Evolutionary conservation across 352 stramenopile genomes (phyloP).

Genomic region (Globisporangium cylindrosporum): DNA sequence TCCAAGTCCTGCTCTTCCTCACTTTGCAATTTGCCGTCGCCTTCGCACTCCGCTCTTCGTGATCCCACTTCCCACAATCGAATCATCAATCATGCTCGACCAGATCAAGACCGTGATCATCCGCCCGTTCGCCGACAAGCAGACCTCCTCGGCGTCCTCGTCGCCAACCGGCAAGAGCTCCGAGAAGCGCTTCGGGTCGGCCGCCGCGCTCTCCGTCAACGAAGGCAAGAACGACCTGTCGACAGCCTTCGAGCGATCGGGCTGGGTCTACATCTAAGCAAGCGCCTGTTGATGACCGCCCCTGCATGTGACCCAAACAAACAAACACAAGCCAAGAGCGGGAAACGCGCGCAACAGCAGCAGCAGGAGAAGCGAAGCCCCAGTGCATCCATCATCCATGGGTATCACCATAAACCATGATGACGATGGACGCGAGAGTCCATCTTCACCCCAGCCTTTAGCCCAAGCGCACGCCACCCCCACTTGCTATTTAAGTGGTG

Average conservation of each 20-base stretch:
- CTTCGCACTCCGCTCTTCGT: not conserved
- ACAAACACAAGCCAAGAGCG: not conserved
- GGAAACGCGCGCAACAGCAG: not conserved
- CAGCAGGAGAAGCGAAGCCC: not conserved
- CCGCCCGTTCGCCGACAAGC: slow-evolving; percentile 28
- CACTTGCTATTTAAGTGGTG: slow-evolving; percentile 16
- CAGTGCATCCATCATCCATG: not conserved
- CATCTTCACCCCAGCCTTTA: not conserved
- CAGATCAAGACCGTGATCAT: slow-evolving; percentile 69
- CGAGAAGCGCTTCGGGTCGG: slow-evolving; percentile 39
- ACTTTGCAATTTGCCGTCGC: slow-evolving; percentile 39
- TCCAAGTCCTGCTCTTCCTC: slow-evolving; percentile 6
- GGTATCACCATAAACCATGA: not conserved
- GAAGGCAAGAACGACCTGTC: slow-evolving; percentile 49
- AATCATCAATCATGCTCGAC: slow-evolving; percentile 54
- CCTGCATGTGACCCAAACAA: no score
- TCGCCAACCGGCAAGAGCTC: slow-evolving; percentile 8
- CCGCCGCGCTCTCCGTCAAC: slow-evolving; percentile 28
- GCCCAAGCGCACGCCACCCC: not conserved
- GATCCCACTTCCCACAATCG: not conserved
- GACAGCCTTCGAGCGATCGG: slow-evolving; percentile 74
- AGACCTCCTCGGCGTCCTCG: slow-evolving; percentile 14
- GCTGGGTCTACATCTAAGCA: slow-evolving; percentile 74
- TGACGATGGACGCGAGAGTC: not conserved
- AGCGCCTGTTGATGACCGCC: not conserved